Conservation (phyloP, 805 yeast genomes). For the Yarrowia keelungensis region DNA sequence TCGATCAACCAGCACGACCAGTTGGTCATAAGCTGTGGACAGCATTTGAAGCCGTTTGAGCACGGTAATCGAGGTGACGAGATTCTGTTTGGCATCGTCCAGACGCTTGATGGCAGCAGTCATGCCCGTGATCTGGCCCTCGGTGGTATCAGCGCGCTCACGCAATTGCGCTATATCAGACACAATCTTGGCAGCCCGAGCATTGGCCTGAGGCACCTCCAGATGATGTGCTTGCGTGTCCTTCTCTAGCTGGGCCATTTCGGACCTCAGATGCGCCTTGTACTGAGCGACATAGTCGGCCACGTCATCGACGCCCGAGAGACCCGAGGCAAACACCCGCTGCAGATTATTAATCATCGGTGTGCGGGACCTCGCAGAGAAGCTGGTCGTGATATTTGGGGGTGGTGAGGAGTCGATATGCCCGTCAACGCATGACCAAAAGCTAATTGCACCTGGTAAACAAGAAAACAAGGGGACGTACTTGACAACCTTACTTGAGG, state of each 20-base stretch:
- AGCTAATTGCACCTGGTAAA: background rate
- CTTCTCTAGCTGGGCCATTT: constrained; percentile 49
- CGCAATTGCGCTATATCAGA: constrained; percentile 58
- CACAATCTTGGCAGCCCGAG: constrained; percentile 51
- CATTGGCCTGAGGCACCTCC: constrained; percentile 47
- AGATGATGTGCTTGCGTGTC: constrained; percentile 43
- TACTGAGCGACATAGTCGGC: constrained; percentile 59
- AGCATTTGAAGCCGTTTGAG: constrained; percentile 88
- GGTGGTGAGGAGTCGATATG: background rate
- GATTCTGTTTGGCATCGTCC: constrained; percentile 82
- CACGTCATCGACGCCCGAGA: constrained; percentile 60
- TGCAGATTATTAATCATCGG: constrained; percentile 33
- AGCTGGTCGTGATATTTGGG: constrained; percentile 3
- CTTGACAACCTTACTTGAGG: constrained; percentile 2
- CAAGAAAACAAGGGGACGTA: background rate
- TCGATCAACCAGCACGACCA: constrained; percentile 57
- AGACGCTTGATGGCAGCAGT: constrained; percentile 78
- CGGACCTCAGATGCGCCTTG: constrained; percentile 56
- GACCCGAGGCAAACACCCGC: constrained; percentile 45
- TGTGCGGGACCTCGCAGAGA: background rate
- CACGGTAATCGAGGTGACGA: constrained; percentile 84
- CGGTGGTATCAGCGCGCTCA: constrained; percentile 61
- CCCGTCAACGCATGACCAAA: background rate
- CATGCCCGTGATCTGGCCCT: constrained; percentile 66
- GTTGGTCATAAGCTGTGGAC: constrained; percentile 71